These are phyloP conservation scores for Aureobasidium subglaciale DNA, from an alignment of 2,329 filamentous ascomycete species.

Conservation along the genomic window DNA sequence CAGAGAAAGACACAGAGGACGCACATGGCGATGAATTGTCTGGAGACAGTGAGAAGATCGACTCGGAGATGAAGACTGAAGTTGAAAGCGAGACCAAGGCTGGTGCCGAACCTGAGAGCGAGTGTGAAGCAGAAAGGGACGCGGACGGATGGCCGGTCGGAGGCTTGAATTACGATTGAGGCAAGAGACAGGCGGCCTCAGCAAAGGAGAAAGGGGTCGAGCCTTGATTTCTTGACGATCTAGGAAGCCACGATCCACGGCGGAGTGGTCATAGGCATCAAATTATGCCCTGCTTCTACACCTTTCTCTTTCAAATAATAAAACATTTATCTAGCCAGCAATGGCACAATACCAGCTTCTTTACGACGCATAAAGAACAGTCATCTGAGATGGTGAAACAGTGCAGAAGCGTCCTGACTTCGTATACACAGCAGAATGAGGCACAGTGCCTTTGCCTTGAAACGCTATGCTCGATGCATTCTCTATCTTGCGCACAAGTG, in stretches of 20 bases:
- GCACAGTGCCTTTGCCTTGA: too few relatives aligned
- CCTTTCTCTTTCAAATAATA: background rate
- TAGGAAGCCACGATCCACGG: background rate
- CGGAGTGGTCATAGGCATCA: background rate
- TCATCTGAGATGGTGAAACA: too few relatives aligned
- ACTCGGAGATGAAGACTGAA: background rate
- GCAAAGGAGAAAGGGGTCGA: background rate
- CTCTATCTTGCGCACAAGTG: too few relatives aligned
- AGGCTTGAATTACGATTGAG: slow-evolving; percentile 4
- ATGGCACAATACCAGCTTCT: background rate
- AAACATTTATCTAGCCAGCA: background rate
- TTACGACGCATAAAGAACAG: too few relatives aligned
- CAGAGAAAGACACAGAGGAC: background rate
- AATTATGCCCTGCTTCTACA: too few relatives aligned
- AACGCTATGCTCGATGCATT: too few relatives aligned
- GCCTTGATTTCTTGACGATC: too few relatives aligned
- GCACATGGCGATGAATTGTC: background rate
- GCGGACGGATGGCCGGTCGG: slow-evolving; percentile 3
- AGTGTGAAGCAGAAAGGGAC: background rate
- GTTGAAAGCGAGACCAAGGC: background rate
- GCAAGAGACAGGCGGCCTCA: background rate
- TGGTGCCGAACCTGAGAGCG: background rate
- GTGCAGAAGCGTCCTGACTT: too few relatives aligned
- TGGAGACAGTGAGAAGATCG: background rate
- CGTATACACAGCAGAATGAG: too few relatives aligned